Evolutionary conservation across 2,329 filamentous ascomycete species (phyloP).

Genomic region (Iodosphaeria phyllophila): DNA sequence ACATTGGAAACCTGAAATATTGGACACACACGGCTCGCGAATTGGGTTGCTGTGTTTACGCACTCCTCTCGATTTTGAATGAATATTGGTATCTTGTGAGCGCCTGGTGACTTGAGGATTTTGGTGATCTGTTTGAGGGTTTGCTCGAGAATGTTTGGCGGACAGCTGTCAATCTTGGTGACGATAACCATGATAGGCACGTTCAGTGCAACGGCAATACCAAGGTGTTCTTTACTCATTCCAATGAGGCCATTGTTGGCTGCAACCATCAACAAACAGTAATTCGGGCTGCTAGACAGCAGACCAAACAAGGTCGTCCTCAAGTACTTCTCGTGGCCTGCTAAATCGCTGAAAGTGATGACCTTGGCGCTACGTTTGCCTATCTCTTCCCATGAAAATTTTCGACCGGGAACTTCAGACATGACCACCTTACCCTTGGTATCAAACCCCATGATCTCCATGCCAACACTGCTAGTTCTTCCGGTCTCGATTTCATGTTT

Average conservation of each 20-base stretch:
- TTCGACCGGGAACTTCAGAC: slow-evolving; percentile 59
- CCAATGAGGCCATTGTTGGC: slow-evolving; percentile 94
- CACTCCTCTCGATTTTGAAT: slow-evolving; percentile 84
- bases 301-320: slow-evolving; percentile 93
- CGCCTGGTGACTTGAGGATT: slow-evolving; percentile 85
- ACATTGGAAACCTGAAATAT: slow-evolving; percentile 98
- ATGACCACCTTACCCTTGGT: slow-evolving; percentile 66
- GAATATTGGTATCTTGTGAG: slow-evolving; percentile 88
- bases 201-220: slow-evolving; percentile 84
- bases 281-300: slow-evolving; percentile 86
- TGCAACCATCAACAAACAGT: slow-evolving; percentile 94
- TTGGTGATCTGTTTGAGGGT: slow-evolving; percentile 82
- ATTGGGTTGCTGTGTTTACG: slow-evolving; percentile 88
- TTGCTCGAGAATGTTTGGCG: slow-evolving; percentile 84
- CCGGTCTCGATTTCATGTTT: slow-evolving; percentile 97
- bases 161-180: slow-evolving; percentile 97
- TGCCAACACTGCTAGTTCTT: slow-evolving; percentile 85
- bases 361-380: slow-evolving; percentile 90
- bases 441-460: slow-evolving; percentile 98
- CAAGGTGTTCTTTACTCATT: slow-evolving; percentile 96
- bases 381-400: slow-evolving; percentile 92
- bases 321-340: slow-evolving; percentile 87
- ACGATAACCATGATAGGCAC: slow-evolving; percentile 96
- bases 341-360: slow-evolving; percentile 88
- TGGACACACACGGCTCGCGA: slow-evolving; percentile 87